phyloP scores from a whole-genome alignment of 306 rosid species.

The Fragaria iinumae region DNA sequence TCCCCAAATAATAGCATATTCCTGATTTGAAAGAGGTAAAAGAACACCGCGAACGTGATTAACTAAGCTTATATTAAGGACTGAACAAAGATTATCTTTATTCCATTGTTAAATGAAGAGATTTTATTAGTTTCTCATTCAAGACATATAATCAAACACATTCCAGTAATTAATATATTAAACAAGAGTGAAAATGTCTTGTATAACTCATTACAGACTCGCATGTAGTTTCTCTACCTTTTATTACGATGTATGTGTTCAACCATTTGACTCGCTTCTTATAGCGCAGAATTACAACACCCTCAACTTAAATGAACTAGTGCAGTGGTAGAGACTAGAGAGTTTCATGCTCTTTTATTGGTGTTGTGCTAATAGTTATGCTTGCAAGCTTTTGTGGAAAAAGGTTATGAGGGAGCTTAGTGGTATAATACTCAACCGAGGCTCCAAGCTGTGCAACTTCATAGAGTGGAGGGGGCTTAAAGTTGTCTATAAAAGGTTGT shows the following conservation, averaged over 20 bases:
- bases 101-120: no score
- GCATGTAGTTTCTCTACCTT: no score
- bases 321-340: background rate
- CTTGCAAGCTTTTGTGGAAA: conserved; percentile 15
- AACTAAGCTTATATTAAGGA: no score
- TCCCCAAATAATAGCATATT: no score
- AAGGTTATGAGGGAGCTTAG: conserved; percentile 65
- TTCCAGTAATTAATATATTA: no score
- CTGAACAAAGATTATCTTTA: no score
- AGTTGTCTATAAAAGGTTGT: conserved; percentile 86
- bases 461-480: conserved; percentile 89
- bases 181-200: no score
- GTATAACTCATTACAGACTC: no score
- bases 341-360: background rate
- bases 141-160: no score
- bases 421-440: conserved; percentile 58
- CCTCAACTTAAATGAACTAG: background rate
- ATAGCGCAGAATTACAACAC: background rate
- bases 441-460: conserved; percentile 75
- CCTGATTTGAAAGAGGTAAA: no score
- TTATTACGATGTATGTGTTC: background rate
- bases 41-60: no score
- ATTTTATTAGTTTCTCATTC: no score
- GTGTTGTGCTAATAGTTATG: background rate
- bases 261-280: background rate